Percentiles rank a stretch among this genome's conserved stretches.
phyloP scores from a whole-genome alignment of 495 filamentous ascomycete species.

The Pyrenopolyporus hunteri region DNA sequence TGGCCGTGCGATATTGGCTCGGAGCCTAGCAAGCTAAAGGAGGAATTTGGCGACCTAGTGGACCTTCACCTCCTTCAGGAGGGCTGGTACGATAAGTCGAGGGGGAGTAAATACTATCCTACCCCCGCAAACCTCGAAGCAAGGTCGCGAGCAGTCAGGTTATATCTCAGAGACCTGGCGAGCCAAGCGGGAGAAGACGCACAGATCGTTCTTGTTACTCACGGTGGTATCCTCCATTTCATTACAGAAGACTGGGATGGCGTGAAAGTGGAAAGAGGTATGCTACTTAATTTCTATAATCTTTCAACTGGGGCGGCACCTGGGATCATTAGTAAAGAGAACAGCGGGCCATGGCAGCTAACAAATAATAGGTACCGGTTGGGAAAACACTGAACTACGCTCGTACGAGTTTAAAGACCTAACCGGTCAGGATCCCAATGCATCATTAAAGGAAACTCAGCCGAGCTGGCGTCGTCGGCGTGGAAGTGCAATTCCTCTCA shows the following conservation, averaged over 20 bases:
- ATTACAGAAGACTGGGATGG: conserved; percentile 85
- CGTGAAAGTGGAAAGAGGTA: conserved; percentile 60
- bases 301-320: background rate
- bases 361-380: conserved; percentile 68
- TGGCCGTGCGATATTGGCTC: conserved; percentile 83
- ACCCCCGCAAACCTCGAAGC: conserved; percentile 61
- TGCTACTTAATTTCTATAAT: conserved; percentile 15
- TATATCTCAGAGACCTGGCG: conserved; percentile 67
- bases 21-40: conserved; percentile 53
- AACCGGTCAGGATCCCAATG: conserved; percentile 62
- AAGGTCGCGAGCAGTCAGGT: conserved; percentile 68
- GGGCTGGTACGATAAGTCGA: conserved; percentile 74
- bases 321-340: background rate
- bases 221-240: conserved; percentile 63
- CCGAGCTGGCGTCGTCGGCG: conserved; percentile 59
- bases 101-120: conserved; percentile 61
- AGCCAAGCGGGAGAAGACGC: conserved; percentile 55
- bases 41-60: conserved; percentile 66
- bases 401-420: conserved; percentile 70
- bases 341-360: background rate
- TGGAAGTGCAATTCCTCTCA: conserved; percentile 54
- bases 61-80: conserved; percentile 65
- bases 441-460: conserved; percentile 64
- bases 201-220: conserved; percentile 68
- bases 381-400: conserved; percentile 83